Evolutionary conservation across 306 rosid genomes (phyloP), one percentile per base, ranked within the genome.

Genomic region (Lathyrus sativus): DNA sequence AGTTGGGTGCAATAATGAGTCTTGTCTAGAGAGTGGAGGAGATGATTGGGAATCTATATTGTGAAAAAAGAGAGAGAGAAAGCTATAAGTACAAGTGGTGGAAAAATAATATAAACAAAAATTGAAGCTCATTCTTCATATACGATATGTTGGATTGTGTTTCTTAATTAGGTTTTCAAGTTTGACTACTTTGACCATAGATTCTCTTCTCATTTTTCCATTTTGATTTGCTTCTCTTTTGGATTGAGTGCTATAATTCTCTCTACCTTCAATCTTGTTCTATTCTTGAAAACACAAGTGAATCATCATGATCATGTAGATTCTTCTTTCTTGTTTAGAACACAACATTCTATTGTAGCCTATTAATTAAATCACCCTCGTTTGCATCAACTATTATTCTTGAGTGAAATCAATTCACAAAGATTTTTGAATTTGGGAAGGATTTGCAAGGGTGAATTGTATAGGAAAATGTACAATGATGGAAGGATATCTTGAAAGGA

Each of bases 1-100:
- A 84, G 88, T 79, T 89, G 96, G 96, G 92, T 83, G 89, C 85
- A 87, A 89, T 89, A 70, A 89, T 89, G 87, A 70, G 73, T 85
- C 87, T 89, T 87, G 76, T 87, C 85, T 73, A 62, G 62, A 78
- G 77, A 76, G 86, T 89, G 96, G 96, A 86, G 67, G 80, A 48
- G 85, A 89, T 89, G 86, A 89, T 89, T 86, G 90, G 83, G 87
- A 83, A 81, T 86, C 89, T 86, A 72, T 75, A 78, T 81, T 83
- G 74, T 76, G 13, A 2, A 35, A 18, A 38, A 13, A 65, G 35
- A n/a, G 6, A 38, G 35, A 29, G 45, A 54, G 62, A 73, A 51
- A 66, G 26, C 10, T 61, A 39, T 18, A 11, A 62, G 66, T 13
- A 49, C 67, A 65, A 74, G 74, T 82, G 64, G 63, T 55, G 39